Evolutionary conservation across 345 rosid genomes (phyloP), one percentile per base, ranked within the genome.

Genomic region (Syzygium aromaticum): DNA sequence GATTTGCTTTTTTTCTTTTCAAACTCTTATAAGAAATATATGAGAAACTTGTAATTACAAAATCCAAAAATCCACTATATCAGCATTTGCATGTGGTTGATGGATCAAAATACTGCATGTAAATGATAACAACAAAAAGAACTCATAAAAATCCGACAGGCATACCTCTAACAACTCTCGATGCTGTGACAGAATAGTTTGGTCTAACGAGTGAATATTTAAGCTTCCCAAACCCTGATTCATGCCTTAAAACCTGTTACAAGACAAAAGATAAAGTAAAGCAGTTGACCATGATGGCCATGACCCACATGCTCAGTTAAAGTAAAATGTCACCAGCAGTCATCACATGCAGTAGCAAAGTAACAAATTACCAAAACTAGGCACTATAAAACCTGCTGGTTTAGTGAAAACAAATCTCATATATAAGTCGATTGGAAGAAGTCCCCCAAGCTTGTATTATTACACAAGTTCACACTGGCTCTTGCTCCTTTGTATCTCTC

Each of bases 231-330:
- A 91, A 87, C 87, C 93, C 94, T 25, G 90, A 90, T 85, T 89
- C 94, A 86, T 92, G 92, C 84, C 91, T 91, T 73, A 95, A 87
- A 88, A 90, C 96, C 99, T 95, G 92, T 73, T 49, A 59, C 56
- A 61, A 84, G 83, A 78, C 85, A 28, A 25, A 46, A 49, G 16
- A 86, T 6, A 3, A 54, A 88, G 56, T 43, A 40, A 67, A 67
- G 46, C 23, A 33, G 1, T 38, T 73, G 80, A 73, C 46, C 80
- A 38, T 38, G 19, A 73, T 38, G 49, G 80, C 49, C 49, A 73
- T 38, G 49, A 73, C 80, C 80, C 80, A 73, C 46, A 33, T 73
- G 80, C 80, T 67, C 19, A 9, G 46, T 38, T 73, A 73, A 73
- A 38, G 25, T 49, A 33, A 33, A 33, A 73, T 38, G 49, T 73